These are phyloP conservation scores for Oryza glumipatula DNA, from an alignment of 176 grass and related monocot genomes.

Conservation along the genomic window DNA sequence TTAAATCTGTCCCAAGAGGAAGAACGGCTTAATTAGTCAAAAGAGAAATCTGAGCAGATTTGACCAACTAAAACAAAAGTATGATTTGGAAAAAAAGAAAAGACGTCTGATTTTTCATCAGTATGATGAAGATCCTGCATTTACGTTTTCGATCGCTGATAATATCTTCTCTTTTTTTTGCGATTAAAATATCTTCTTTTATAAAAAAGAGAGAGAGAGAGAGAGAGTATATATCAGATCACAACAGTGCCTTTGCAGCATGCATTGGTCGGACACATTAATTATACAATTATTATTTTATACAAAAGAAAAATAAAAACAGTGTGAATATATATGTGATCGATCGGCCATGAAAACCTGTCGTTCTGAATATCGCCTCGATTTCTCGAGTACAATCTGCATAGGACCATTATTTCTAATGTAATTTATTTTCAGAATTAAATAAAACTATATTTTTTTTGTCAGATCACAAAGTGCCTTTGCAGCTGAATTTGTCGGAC, in stretches of 20 bases:
- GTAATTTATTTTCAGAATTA: background rate
- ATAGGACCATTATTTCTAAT: background rate
- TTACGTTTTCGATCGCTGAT: too few relatives aligned
- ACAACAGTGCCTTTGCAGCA: background rate
- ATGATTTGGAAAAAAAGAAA: background rate
- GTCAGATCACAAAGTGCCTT: constrained; percentile 8
- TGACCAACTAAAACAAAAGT: background rate
- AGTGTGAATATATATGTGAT: background rate
- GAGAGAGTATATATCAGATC: background rate
- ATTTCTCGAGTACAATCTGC: background rate
- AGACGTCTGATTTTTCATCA: background rate
- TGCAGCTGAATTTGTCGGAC: constrained; percentile 15
- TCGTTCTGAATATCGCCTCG: background rate
- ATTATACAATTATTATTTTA: too few relatives aligned
- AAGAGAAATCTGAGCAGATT: background rate
- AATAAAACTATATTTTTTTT: background rate
- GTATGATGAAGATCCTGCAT: background rate
- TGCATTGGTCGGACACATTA: constrained; percentile 10
- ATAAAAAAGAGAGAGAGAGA: background rate
- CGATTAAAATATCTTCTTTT: background rate
- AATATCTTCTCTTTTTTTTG: too few relatives aligned
- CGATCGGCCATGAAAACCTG: background rate
- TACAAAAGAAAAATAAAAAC: background rate
- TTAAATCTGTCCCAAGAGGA: constrained; percentile 2
- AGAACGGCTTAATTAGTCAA: background rate